Conservation (phyloP, 2,329 filamentous ascomycete species). For the Cladosporium sp. region DNA sequence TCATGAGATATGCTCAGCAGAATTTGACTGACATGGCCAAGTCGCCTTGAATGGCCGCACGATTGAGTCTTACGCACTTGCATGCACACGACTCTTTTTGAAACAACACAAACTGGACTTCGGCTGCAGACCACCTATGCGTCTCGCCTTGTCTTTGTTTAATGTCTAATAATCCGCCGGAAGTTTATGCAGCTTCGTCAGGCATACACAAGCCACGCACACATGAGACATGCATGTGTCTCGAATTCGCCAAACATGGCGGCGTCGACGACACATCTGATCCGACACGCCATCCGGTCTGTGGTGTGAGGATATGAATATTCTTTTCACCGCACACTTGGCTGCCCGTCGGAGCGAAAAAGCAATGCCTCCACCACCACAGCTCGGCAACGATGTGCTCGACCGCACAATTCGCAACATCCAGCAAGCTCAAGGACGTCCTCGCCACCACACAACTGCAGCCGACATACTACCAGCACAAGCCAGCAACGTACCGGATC, state of each 20-base stretch:
- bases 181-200: not conserved
- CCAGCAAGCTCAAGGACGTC: not conserved
- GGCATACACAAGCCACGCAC: conserved; percentile 9
- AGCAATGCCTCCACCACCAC: not conserved
- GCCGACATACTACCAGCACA: not conserved
- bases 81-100: not conserved
- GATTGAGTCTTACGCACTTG: not conserved
- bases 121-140: not conserved
- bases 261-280: not conserved
- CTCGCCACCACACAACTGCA: not conserved
- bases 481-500: not conserved
- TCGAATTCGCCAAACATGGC: not conserved
- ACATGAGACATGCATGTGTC: conserved; percentile 12
- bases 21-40: conserved; percentile 19
- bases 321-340: not conserved
- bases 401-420: conserved; percentile 11
- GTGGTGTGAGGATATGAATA: not conserved
- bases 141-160: conserved; percentile 14
- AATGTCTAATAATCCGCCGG: conserved; percentile 8
- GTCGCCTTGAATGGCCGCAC: conserved; percentile 1
- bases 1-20: conserved; percentile 32
- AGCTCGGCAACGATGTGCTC: not conserved
- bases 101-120: conserved; percentile 7
- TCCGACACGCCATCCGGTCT: not conserved
- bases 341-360: not conserved